phyloP scores from a whole-genome alignment of 176 grass and related monocot species.

The Aechmea fasciata region DNA sequence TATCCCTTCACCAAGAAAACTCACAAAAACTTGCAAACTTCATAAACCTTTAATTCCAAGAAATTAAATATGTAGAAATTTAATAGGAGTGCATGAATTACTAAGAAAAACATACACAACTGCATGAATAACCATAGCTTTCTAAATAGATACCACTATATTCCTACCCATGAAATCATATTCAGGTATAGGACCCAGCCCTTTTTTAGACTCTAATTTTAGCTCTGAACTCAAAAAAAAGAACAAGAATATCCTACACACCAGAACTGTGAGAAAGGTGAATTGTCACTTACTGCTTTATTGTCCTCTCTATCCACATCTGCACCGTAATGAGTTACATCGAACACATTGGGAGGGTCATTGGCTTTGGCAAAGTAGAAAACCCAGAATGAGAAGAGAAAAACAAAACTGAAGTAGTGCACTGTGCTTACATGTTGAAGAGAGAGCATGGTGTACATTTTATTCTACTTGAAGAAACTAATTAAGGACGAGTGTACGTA shows the following conservation, averaged over 20 bases:
- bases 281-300: constrained; percentile 21
- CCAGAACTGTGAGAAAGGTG: neutral
- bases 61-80: too few relatives aligned
- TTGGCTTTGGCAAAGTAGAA: neutral
- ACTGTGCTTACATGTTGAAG: neutral
- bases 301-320: constrained; percentile 21
- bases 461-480: neutral
- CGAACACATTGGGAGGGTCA: neutral
- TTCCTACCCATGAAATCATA: too few relatives aligned
- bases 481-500: neutral
- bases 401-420: neutral
- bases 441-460: neutral
- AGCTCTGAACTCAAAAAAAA: too few relatives aligned
- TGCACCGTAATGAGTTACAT: constrained; percentile 33
- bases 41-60: too few relatives aligned
- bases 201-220: too few relatives aligned
- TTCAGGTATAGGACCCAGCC: too few relatives aligned
- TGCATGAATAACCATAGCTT: too few relatives aligned
- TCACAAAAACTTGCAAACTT: too few relatives aligned
- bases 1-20: too few relatives aligned
- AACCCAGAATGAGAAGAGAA: neutral
- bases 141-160: too few relatives aligned
- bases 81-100: too few relatives aligned
- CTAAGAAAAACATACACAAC: too few relatives aligned
- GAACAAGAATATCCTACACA: neutral